Base-by-base conservation (phyloP, 495 filamentous ascomycete species). In the Pyrenula aspistea region DNA sequence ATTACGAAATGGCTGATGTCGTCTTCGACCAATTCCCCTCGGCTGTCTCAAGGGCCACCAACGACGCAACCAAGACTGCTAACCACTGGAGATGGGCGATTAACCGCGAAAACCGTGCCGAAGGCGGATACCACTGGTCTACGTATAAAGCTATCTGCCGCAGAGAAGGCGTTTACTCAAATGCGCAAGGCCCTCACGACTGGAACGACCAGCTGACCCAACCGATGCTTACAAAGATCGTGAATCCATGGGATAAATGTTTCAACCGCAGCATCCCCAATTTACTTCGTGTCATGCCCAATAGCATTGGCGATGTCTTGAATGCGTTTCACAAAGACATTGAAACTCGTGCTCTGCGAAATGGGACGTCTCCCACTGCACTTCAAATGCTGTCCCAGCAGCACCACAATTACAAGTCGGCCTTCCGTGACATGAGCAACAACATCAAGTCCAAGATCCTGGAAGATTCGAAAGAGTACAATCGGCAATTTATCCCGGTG, bases 61-160 rank as follows among this genome's bases (percentile, higher is more conserved):
- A 64, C 15, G 62, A 60, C 47, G 75, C 77, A 10, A 61, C 61
- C 25, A 12, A 53, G 4, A 81, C 71, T 21, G 76, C 72, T 19
- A 62, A 59, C 1, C 60, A 69, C 25, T 86, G 82, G 83, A 77
- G 77, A 2, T 54, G 60, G 21, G 63, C 62, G 25, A 61, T 67
- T 36, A 62, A 66, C 53, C 65, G 67, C 12, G 69, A 63, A 36
- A 68, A 71, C 57, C 65, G 67, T 24, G 36, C 54, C 51, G 57
- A 61, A 25, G 78, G 81, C 23, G 83, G 80, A 2, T 60, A 79
- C 20, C 58, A 60, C 25, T 86, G 73, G 73, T 22, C 68, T 1
- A 85, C 84, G 0, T 88, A 86, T 60, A 82, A 79, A 65, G 85
- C 84, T n/a, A 73, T 75, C 3, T 78, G 76, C 62, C 70, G 75